Percentiles rank a stretch among this genome's conserved stretches.
Conservation (phyloP, 306 rosid genomes). For the Malus sylvestris region DNA sequence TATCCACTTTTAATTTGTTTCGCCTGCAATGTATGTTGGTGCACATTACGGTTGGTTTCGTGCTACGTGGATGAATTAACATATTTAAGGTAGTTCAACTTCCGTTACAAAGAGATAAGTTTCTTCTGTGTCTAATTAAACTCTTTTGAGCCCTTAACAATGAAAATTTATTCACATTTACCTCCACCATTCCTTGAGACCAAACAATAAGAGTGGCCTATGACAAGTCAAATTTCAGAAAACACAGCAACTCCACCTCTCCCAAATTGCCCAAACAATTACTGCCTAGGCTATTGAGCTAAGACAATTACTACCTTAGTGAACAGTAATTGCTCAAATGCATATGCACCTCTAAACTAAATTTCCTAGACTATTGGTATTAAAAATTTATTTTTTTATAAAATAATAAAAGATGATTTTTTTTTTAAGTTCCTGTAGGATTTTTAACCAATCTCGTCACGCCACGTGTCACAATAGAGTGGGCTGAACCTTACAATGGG, state of each 20-base stretch:
- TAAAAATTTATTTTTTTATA: too few species aligned
- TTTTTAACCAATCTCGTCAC: too few species aligned
- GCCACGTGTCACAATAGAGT: too few species aligned
- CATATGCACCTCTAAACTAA: too few species aligned
- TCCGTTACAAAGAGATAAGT: background rate
- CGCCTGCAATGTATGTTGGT: background rate
- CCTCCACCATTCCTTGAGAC: background rate
- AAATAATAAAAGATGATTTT: too few species aligned
- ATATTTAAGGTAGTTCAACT: too few species aligned
- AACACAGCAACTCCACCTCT: background rate
- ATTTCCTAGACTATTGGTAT: too few species aligned
- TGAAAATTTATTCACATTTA: background rate
- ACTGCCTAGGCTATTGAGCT: too few species aligned
- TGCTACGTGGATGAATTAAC: background rate
- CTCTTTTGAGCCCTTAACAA: background rate
- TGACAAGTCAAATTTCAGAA: background rate
- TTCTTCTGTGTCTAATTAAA: background rate
- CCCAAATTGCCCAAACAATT: too few species aligned
- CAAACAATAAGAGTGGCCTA: background rate
- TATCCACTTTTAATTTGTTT: background rate
- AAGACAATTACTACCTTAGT: background rate
- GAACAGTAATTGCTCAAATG: too few species aligned
- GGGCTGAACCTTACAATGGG: too few species aligned
- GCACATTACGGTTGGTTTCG: background rate
- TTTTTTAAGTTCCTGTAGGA: too few species aligned